Evolutionary conservation across 2,329 filamentous ascomycete genomes (phyloP), one percentile per base, ranked within the genome.

Genomic region (Neofusicoccum laricinum): DNA sequence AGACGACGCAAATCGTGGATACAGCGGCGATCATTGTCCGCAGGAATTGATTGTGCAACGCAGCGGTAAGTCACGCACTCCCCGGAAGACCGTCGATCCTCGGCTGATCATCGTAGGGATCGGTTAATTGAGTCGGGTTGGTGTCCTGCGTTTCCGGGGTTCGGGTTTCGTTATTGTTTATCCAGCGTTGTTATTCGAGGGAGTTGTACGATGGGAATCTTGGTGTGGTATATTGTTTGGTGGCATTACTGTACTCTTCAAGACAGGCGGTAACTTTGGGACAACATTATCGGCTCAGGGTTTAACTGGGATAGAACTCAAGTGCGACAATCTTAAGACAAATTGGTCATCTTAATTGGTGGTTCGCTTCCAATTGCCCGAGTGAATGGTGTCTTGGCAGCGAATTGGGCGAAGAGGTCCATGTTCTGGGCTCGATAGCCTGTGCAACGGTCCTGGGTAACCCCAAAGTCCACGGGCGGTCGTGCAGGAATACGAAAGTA

Each of bases 271-370:
- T 36, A 46, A 15, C 40, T 59, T 34, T 59, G 55, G 55, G 36
- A 40, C 55, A 59, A 59, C 55, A 59, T 59, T 57, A 57, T 57
- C 53, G 53, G 38, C 53, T 45, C 21, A 43, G 17, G 11, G 53
- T 41, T 57, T 46, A 59, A 59, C 55, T 25, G 55, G 49, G 41
- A 59, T 59, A 59, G 55, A 34, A 46, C 32, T 46, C 55, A 46
- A 15, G 55, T 59, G 55, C 55, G 55, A 59, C 55, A 59, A 59
- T 59, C 55, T 59, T 59, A 59, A 59, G 55, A 59, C 55, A 59
- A 36, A 32, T 17, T 34, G 40, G 55, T 46, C 55, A 58, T 58
- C 40, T 58, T 58, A 59, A 59, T 38, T 43, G 30, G 40, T 25
- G 43, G 38, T 21, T 34, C 17, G 15, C 25, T n/a, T 19, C 7